phyloP scores from a whole-genome alignment of 345 rosid genomes.

The Lepidium aucheri region DNA sequence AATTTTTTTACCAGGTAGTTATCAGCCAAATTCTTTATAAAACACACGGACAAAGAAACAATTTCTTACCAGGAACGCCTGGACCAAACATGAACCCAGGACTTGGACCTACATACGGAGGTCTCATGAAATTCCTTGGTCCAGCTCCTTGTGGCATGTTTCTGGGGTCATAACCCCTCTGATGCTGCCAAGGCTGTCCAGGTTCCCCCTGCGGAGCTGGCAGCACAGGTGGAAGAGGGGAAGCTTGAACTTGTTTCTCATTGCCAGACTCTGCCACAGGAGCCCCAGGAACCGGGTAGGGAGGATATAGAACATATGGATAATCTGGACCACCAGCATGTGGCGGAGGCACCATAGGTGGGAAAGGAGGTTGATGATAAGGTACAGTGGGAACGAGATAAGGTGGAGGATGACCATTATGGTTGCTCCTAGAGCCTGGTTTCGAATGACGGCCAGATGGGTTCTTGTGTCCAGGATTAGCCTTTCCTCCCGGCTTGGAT shows the following conservation, averaged over 20 bases:
- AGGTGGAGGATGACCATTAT: constrained; percentile 43
- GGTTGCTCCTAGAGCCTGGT: constrained; percentile 53
- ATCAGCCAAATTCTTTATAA: background rate
- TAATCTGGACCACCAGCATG: constrained; percentile 57
- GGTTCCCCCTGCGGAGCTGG: constrained; percentile 60
- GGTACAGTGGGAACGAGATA: constrained; percentile 42
- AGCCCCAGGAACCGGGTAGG: constrained; percentile 53
- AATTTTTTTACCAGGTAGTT: background rate
- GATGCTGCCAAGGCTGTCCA: constrained; percentile 60
- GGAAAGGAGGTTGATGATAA: constrained; percentile 51
- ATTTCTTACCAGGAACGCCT: constrained; percentile 61
- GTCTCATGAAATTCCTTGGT: constrained; percentile 57
- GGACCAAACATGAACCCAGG: constrained; percentile 77
- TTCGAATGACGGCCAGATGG: constrained; percentile 51
- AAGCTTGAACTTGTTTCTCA: constrained; percentile 43
- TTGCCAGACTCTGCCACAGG: constrained; percentile 51
- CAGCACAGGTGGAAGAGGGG: constrained; percentile 46
- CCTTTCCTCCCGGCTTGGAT: constrained; percentile 46
- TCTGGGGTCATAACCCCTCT: constrained; percentile 45
- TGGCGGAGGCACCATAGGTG: constrained; percentile 55
- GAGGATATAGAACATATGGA: constrained; percentile 53
- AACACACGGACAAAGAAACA: constrained; percentile 3
- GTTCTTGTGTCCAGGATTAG: constrained; percentile 44
- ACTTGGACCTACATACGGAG: constrained; percentile 53
- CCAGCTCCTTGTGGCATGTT: constrained; percentile 58